These are phyloP conservation scores for Colletotrichum incanum DNA, from an alignment of 2,329 filamentous ascomycete species.

Conservation along the genomic window DNA sequence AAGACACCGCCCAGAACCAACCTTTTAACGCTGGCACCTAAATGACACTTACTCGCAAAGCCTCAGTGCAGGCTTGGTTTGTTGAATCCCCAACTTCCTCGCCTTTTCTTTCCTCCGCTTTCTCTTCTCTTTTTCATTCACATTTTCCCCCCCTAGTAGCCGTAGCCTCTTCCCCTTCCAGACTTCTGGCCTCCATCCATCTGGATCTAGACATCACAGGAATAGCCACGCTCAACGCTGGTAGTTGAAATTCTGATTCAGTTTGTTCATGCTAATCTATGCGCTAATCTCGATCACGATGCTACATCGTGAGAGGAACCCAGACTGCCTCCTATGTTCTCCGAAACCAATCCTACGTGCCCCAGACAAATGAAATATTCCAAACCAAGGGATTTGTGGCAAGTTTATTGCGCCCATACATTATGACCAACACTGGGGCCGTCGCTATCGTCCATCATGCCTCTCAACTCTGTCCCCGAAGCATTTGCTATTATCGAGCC, in stretches of 20 bases:
- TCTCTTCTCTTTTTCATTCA: too few species aligned
- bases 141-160: too few species aligned
- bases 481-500: background rate
- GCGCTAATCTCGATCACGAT: background rate
- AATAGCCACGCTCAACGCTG: background rate
- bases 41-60: too few species aligned
- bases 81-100: too few species aligned
- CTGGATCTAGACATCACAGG: too few species aligned
- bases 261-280: background rate
- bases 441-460: background rate
- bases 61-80: too few species aligned
- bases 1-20: background rate
- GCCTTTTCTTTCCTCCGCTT: too few species aligned
- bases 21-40: background rate
- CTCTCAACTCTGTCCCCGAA: background rate
- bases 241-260: background rate
- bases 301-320: background rate
- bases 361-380: background rate
- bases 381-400: background rate
- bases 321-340: background rate
- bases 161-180: too few species aligned
- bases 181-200: too few species aligned
- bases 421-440: too few species aligned
- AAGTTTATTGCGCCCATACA: too few species aligned
- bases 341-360: background rate